These are phyloP conservation scores for Maudiozyma pseudohumilis DNA, from an alignment of 805 yeast genomes.

Conservation along the genomic window DNA sequence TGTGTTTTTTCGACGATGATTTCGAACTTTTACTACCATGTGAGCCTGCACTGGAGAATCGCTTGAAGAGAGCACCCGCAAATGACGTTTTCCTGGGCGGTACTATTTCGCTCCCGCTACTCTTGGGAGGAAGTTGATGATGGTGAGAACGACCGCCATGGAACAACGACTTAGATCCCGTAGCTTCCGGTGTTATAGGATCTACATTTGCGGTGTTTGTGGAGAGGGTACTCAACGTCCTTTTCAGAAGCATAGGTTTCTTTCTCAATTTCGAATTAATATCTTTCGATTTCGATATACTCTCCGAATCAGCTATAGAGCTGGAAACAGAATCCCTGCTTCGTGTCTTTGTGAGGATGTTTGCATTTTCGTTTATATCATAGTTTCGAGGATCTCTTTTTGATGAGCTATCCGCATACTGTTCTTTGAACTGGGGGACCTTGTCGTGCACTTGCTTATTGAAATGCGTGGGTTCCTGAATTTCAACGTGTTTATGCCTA, in stretches of 20 bases:
- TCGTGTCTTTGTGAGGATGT: background rate
- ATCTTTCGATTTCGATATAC: constrained; percentile 1
- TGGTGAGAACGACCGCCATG: constrained; percentile 1
- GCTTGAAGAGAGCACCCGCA: constrained; percentile 19
- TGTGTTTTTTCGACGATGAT: background rate
- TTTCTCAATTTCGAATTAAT: constrained; percentile 1
- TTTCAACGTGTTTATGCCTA: background rate
- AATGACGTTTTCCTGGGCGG: constrained; percentile 21
- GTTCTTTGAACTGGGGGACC: constrained; percentile 6
- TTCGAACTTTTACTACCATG: background rate
- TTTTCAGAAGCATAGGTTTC: constrained; percentile 8
- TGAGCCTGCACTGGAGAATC: constrained; percentile 12
- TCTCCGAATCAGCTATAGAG: background rate
- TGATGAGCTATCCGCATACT: constrained; percentile 1
- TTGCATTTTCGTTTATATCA: constrained; percentile 2
- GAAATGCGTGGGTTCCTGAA: background rate
- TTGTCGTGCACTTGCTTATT: constrained; percentile 7
- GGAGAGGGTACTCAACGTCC: constrained; percentile 20
- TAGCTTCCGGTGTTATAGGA: constrained; percentile 1
- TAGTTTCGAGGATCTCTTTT: background rate
- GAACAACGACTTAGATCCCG: background rate
- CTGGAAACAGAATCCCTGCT: constrained; percentile 1
- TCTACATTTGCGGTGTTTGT: constrained; percentile 2
- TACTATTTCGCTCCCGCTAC: constrained; percentile 1
- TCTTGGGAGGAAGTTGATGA: background rate